Evolutionary conservation across 352 stramenopile species (phyloP).

Genomic region (Pythium monospermum): DNA sequence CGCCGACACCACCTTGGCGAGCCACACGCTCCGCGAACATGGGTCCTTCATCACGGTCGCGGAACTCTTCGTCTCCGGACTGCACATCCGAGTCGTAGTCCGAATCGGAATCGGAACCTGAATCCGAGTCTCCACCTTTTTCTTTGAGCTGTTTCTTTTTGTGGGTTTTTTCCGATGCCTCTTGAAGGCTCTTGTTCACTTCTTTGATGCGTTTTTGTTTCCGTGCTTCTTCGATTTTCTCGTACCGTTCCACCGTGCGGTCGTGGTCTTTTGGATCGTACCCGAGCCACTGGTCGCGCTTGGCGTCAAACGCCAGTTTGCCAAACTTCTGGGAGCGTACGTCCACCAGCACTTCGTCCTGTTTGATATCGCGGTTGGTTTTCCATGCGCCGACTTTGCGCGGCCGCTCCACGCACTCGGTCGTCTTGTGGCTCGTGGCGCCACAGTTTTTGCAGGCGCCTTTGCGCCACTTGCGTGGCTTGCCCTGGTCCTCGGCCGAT

Average conservation of each 20-base stretch:
- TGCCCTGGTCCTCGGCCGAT: not conserved
- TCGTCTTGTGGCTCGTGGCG: slow-evolving; percentile 89
- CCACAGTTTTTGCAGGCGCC: slow-evolving; percentile 95
- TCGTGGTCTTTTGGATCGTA: slow-evolving; percentile 85
- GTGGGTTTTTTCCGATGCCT: slow-evolving; percentile 39
- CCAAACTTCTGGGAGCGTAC: slow-evolving; percentile 86
- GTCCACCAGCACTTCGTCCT: slow-evolving; percentile 82
- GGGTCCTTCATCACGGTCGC: slow-evolving; percentile 88
- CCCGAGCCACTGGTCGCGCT: slow-evolving; percentile 96
- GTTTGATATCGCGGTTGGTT: slow-evolving; percentile 85
- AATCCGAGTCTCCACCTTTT: slow-evolving; percentile 22
- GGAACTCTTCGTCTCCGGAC: slow-evolving; percentile 90
- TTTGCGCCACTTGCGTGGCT: slow-evolving; percentile 74
- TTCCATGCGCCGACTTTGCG: slow-evolving; percentile 91
- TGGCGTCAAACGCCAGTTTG: slow-evolving; percentile 96
- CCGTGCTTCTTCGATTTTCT: slow-evolving; percentile 76
- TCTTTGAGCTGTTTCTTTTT: slow-evolving; percentile 15
- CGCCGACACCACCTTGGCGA: slow-evolving; percentile 93
- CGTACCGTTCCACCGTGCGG: slow-evolving; percentile 73
- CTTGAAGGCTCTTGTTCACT: slow-evolving; percentile 66
- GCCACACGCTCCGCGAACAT: slow-evolving; percentile 94
- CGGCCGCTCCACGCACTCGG: slow-evolving; percentile 91
- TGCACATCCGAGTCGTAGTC: slow-evolving; percentile 86
- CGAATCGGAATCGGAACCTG: slow-evolving; percentile 85
- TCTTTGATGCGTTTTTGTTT: slow-evolving; percentile 78